Evolutionary conservation across 1,139 yeast genomes (phyloP), one percentile per base, ranked within the genome.

Genomic region (Candida sp.): DNA sequence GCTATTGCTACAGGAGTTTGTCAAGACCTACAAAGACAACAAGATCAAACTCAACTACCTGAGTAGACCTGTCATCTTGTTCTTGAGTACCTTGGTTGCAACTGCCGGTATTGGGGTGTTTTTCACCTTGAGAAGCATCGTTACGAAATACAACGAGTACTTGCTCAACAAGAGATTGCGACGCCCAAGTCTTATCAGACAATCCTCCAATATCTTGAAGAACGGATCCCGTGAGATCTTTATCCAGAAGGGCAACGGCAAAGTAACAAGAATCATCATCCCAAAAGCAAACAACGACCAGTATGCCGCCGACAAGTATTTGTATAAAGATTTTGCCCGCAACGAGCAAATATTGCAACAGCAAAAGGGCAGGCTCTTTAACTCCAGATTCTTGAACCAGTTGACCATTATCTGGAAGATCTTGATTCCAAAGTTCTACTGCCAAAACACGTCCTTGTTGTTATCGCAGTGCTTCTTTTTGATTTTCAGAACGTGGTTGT

Each of bases 401-500:
- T 73, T 91, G 57, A 72, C 77, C 34, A 90, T 93, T 33, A 82
- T 93, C 42, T 89, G 96, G 90, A 80, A 85, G 58, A 89, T 93
- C 44, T 75, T 93, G 58, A 86, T 92, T 7, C 98, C 98, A 0
- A 82, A 83, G 54, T 68, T 89, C 51, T 78, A 81, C 50, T 84
- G 88, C 57, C 86, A 84, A 63, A 90, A 90, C 61, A 77, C 93
- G 0, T 78, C 84, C 23, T 70, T 90, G 47, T 72, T 93, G 46
- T 66, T 83, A 3, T 76, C 91, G 6, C 97, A 93, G 63, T 85
- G 96, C 50, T 77, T 85, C 56, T 90, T 91, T 62, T 77, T 93
- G 50, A 77, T 90, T 31, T 76, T 91, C 57, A 79, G 98, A 69
- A 93, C 98, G 0, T 93, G 94, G 89, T 77, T 93, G 53, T 88